Conservation (phyloP, 371 early-diverging fungal genomes). For the Zopfochytrium polystomum region DNA sequence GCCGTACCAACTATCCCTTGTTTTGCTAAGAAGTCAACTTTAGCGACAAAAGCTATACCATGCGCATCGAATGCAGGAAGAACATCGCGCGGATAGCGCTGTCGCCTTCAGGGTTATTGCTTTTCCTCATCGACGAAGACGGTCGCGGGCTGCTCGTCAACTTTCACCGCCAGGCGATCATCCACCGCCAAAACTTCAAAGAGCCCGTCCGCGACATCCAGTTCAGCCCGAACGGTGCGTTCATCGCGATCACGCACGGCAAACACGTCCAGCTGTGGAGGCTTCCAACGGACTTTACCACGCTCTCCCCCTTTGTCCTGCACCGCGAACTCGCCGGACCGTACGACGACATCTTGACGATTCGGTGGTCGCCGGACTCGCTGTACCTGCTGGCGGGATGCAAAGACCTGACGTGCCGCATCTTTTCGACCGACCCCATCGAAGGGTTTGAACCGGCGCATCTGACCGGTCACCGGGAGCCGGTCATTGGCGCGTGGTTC, state of each 20-base stretch:
- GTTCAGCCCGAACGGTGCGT: constrained; percentile 63
- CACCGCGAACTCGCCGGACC: constrained; percentile 78
- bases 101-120: constrained; percentile 80
- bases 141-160: constrained; percentile 88
- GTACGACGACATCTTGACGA: constrained; percentile 77
- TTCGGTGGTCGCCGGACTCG: constrained; percentile 88
- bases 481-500: constrained; percentile 90
- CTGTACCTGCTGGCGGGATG: constrained; percentile 75
- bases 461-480: constrained; percentile 81
- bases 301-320: constrained; percentile 81
- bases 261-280: constrained; percentile 88
- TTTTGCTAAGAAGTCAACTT: background rate
- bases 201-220: constrained; percentile 70
- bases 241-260: constrained; percentile 82
- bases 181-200: constrained; percentile 88
- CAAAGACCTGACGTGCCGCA: constrained; percentile 87
- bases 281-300: constrained; percentile 74
- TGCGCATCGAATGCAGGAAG: constrained; percentile 89
- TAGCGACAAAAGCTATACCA: constrained; percentile 86
- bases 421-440: constrained; percentile 68
- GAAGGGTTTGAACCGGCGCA: constrained; percentile 54
- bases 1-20: background rate
- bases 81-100: constrained; percentile 86
- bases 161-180: constrained; percentile 72
- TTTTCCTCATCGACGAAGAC: constrained; percentile 91